These are phyloP conservation scores for Nakazawaea ishiwadae DNA, from an alignment of 805 yeast species.

Conservation along the genomic window DNA sequence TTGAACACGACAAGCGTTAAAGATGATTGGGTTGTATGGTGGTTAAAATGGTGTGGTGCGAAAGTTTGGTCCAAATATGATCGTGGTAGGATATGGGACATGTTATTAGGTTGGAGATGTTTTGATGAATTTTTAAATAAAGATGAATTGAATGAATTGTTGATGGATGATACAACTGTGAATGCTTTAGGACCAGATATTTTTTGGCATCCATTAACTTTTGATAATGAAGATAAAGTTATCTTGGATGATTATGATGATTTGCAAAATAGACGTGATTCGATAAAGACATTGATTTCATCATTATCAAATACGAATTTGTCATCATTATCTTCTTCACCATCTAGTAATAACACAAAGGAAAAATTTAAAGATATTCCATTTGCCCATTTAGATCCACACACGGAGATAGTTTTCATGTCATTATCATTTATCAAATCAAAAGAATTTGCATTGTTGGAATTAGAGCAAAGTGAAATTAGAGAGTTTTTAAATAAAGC, in stretches of 20 bases:
- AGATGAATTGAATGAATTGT: slow-evolving; percentile 16
- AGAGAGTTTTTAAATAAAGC: slow-evolving; percentile 65
- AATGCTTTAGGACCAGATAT: slow-evolving; percentile 50
- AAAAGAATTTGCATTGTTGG: slow-evolving; percentile 71
- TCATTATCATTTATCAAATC: slow-evolving; percentile 77
- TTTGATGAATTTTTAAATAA: slow-evolving; percentile 22
- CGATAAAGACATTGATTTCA: slow-evolving; percentile 12
- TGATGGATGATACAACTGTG: slow-evolving; percentile 18
- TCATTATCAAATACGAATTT: slow-evolving; percentile 13
- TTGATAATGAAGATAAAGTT: slow-evolving; percentile 14
- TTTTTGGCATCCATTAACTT: slow-evolving; percentile 48
- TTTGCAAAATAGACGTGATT: slow-evolving; percentile 2
- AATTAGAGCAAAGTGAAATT: slow-evolving; percentile 87
- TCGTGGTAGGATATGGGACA: slow-evolving; percentile 88
- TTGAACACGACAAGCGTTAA: slow-evolving; percentile 55
- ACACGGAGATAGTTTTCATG: slow-evolving; percentile 69
- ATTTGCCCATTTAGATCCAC: slow-evolving; percentile 65
- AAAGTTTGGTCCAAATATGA: slow-evolving; percentile 78
- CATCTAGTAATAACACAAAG: slow-evolving; percentile 14
- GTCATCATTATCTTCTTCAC: too few relatives aligned
- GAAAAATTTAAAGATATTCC: slow-evolving; percentile 31
- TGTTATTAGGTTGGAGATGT: slow-evolving; percentile 72
- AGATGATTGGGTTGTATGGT: slow-evolving; percentile 91
- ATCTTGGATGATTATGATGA: slow-evolving; percentile 11
- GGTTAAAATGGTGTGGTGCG: slow-evolving; percentile 89